phyloP scores from a whole-genome alignment of 495 filamentous ascomycete genomes.

The Venustampulla echinocandica region DNA sequence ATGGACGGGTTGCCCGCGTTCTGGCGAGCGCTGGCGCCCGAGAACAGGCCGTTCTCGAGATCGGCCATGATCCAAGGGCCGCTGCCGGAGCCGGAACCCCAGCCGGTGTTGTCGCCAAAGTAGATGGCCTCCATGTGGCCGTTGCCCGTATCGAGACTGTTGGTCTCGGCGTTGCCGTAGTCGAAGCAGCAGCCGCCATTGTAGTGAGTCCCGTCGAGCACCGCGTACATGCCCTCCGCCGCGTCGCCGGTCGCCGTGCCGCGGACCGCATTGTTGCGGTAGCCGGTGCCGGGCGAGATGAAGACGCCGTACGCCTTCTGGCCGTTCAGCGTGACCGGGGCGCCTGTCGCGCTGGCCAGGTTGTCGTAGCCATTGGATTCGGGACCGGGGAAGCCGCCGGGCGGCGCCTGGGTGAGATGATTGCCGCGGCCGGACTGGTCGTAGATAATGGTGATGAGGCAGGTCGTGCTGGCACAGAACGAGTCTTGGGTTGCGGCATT shows the following conservation, averaged over 20 bases:
- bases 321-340: constrained; percentile 48
- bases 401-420: constrained; percentile 47
- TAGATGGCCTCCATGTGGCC: constrained; percentile 58
- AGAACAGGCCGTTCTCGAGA: constrained; percentile 52
- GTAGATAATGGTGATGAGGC: constrained; percentile 50
- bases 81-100: constrained; percentile 43
- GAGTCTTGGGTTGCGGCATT: constrained; percentile 47
- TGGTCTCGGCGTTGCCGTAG: constrained; percentile 53
- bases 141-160: constrained; percentile 42
- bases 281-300: constrained; percentile 45
- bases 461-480: constrained; percentile 49
- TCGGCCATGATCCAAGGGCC: constrained; percentile 56
- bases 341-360: constrained; percentile 45
- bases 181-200: constrained; percentile 52
- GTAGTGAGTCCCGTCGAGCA: constrained; percentile 52
- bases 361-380: constrained; percentile 47
- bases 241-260: constrained; percentile 45
- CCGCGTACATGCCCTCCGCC: constrained; percentile 50
- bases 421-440: constrained; percentile 51
- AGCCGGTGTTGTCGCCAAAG: constrained; percentile 39
- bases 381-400: constrained; percentile 43
- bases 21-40: constrained; percentile 29
- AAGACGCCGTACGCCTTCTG: constrained; percentile 53
- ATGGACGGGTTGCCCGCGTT: constrained; percentile 42
- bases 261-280: constrained; percentile 41